Percentiles rank a stretch among this genome's conserved stretches.
These are phyloP conservation scores for Starmerella bombicola DNA, from an alignment of 805 yeast species.

Conservation along the genomic window DNA sequence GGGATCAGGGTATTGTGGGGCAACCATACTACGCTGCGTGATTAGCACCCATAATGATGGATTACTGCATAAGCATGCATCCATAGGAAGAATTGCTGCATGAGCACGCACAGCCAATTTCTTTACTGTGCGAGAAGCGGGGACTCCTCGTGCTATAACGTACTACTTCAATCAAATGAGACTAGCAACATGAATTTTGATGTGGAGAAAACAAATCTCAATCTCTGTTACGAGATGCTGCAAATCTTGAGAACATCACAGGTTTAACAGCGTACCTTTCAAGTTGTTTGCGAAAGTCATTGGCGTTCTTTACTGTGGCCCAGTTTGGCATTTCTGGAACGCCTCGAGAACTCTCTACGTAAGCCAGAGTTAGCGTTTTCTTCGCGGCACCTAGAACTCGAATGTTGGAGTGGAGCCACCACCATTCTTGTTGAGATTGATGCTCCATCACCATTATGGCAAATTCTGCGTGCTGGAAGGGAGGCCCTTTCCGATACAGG, in stretches of 20 bases:
- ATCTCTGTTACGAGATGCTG: conserved; percentile 73
- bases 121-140: too few relatives aligned
- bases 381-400: conserved; percentile 82
- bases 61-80: too few relatives aligned
- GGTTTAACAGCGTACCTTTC: conserved; percentile 46
- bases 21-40: too few relatives aligned
- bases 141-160: too few relatives aligned
- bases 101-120: too few relatives aligned
- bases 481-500: conserved; percentile 84
- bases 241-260: conserved; percentile 66
- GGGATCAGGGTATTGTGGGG: too few relatives aligned
- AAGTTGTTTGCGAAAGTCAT: conserved; percentile 30
- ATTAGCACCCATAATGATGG: too few relatives aligned
- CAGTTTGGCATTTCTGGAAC: conserved; percentile 18
- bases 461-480: conserved; percentile 86
- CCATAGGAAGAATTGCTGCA: too few relatives aligned
- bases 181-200: too few relatives aligned
- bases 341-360: conserved; percentile 44
- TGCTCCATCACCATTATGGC: conserved; percentile 45
- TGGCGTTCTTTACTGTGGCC: conserved; percentile 15
- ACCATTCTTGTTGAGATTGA: conserved; percentile 34
- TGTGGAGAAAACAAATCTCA: conserved; percentile 26
- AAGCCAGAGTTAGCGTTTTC: conserved; percentile 59
- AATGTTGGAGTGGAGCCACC: conserved; percentile 54
- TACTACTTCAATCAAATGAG: too few relatives aligned